A percentile compares a stretch with the other conserved stretches of the same genome.
Evolutionary conservation across 768 basidiomycete species (phyloP).

Genomic region (Podaxis sp.): DNA sequence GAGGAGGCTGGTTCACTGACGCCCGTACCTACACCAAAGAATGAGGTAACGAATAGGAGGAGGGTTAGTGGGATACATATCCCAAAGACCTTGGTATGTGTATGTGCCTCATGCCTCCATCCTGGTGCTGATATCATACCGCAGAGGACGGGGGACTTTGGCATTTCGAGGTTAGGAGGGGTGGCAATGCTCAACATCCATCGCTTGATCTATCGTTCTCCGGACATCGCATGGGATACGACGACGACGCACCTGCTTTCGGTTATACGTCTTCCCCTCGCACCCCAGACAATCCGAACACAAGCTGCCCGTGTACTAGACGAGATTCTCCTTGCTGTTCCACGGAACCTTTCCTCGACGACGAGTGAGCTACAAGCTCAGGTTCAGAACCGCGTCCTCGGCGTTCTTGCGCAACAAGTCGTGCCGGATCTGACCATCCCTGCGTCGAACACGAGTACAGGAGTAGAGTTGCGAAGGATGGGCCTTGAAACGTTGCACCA

Average conservation of each 20-base stretch:
- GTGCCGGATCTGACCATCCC: slow-evolving; percentile 39
- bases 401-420: slow-evolving; percentile 80
- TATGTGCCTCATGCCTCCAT: background rate
- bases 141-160: slow-evolving; percentile 89
- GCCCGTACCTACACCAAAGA: slow-evolving; percentile 34
- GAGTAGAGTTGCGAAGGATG: slow-evolving; percentile 79
- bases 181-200: slow-evolving; percentile 82
- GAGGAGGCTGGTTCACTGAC: slow-evolving; percentile 31
- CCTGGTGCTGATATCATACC: background rate
- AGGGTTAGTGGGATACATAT: slow-evolving; percentile 88
- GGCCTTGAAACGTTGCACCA: slow-evolving; percentile 87
- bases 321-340: slow-evolving; percentile 75
- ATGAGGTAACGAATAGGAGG: slow-evolving; percentile 49
- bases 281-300: slow-evolving; percentile 74
- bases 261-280: slow-evolving; percentile 63
- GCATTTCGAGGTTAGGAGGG: slow-evolving; percentile 80
- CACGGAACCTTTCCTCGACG: slow-evolving; percentile 54
- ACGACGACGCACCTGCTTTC: slow-evolving; percentile 78
- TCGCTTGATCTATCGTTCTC: slow-evolving; percentile 78
- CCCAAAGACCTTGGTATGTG: slow-evolving; percentile 67
- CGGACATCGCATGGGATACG: slow-evolving; percentile 80
- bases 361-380: slow-evolving; percentile 59
- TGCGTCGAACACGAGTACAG: slow-evolving; percentile 36
- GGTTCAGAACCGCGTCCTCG: slow-evolving; percentile 81
- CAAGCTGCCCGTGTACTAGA: slow-evolving; percentile 89